Conservation (phyloP, 192 early-diverging fungal species). For the Gigaspora rosea region DNA sequence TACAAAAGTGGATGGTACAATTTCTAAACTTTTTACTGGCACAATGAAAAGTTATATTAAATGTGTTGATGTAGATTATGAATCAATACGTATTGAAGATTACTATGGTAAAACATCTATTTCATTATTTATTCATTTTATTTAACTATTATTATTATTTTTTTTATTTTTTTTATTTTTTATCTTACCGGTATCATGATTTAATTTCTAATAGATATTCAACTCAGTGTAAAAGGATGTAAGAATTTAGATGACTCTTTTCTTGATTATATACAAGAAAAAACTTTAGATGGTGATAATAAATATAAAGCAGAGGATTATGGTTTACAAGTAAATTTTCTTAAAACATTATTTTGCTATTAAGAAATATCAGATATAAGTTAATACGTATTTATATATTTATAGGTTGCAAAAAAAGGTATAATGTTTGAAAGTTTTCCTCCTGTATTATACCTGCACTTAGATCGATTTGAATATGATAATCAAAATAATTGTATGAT, state of each 20-base stretch:
- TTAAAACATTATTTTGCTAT: not conserved
- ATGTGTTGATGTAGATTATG: conserved; percentile 67
- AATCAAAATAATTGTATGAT: conserved; percentile 85
- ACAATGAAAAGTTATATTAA: conserved; percentile 98
- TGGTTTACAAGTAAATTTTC: conserved; percentile 69
- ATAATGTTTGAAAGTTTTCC: conserved; percentile 93
- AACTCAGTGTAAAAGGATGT: conserved; percentile 95
- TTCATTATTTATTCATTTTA: not conserved
- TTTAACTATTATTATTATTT: not conserved
- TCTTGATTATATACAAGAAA: conserved; percentile 83
- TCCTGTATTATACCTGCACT: conserved; percentile 91
- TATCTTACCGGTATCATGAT: too few relatives aligned
- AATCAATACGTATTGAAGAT: conserved; percentile 75
- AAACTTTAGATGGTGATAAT: conserved; percentile 96
- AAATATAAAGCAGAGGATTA: conserved; percentile 90
- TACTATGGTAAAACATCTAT: conserved; percentile 74
- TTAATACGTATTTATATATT: not conserved
- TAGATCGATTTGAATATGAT: conserved; percentile 99
- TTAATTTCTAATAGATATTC: conserved; percentile 72
- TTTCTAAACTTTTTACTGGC: conserved; percentile 89
- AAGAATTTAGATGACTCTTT: conserved; percentile 87
- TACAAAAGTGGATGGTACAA: conserved; percentile 90
- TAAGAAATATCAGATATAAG: not conserved
- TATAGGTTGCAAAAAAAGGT: conserved; percentile 88
- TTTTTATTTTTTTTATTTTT: too few relatives aligned